Conservation (phyloP, 495 filamentous ascomycete species). For the Penicillium dipodomyicola region DNA sequence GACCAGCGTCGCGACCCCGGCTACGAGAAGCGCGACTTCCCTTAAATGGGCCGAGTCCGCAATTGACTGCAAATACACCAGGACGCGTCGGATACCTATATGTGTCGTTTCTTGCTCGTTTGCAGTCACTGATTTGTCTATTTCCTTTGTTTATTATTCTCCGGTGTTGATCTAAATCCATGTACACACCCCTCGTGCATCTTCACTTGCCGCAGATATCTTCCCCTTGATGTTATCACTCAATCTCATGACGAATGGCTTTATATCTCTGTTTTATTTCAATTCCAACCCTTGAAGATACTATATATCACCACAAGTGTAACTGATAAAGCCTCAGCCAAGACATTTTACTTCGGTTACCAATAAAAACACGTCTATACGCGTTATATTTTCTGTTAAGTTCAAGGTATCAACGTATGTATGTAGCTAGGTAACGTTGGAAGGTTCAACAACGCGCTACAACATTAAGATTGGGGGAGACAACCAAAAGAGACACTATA, state of each 20-base stretch:
- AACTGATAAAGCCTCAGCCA: too few species aligned
- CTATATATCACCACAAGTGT: too few species aligned
- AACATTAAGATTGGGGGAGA: too few species aligned
- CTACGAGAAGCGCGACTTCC: constrained; percentile 47
- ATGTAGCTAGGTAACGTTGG: too few species aligned
- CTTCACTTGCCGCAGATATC: constrained; percentile 24
- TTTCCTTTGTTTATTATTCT: constrained; percentile 18
- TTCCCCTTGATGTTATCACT: constrained; percentile 27
- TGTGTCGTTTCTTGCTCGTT: not conserved
- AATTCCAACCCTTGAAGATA: constrained; percentile 1
- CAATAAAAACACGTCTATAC: too few species aligned
- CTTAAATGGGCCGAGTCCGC: constrained; percentile 25
- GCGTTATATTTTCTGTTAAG: too few species aligned
- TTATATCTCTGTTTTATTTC: constrained; percentile 12
- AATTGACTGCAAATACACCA: constrained; percentile 13
- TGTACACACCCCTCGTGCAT: constrained; percentile 30
- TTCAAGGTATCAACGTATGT: too few species aligned
- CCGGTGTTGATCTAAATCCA: constrained; percentile 25
- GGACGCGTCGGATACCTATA: not conserved
- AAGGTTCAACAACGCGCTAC: too few species aligned
- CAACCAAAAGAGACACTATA: too few species aligned
- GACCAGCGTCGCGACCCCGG: constrained; percentile 41
- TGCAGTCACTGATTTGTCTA: constrained; percentile 7
- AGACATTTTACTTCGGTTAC: too few species aligned
- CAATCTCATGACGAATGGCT: constrained; percentile 33